These are phyloP conservation scores for Penicillium bovifimosum DNA, from an alignment of 495 filamentous ascomycete species.

Conservation along the genomic window DNA sequence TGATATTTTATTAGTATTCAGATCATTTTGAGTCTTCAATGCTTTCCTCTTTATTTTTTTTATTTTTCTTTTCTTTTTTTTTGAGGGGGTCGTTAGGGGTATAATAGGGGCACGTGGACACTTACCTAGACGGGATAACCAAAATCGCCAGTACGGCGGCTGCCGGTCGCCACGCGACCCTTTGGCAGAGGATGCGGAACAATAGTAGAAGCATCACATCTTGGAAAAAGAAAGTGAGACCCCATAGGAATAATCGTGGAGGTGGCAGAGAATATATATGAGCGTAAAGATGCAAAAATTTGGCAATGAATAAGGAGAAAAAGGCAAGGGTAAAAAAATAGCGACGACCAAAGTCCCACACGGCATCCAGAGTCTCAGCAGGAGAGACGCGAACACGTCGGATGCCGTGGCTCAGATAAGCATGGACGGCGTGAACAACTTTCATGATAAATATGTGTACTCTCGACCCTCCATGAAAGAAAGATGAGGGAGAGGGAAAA, in stretches of 20 bases:
- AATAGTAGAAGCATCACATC: constrained; percentile 34
- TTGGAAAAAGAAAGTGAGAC: constrained; percentile 36
- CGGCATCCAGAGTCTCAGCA: constrained; percentile 20
- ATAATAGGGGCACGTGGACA: constrained; percentile 8
- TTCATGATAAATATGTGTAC: constrained; percentile 8
- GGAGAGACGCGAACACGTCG: constrained; percentile 17
- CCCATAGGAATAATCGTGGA: constrained; percentile 30
- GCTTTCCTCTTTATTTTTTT: no score
- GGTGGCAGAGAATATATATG: constrained; percentile 32
- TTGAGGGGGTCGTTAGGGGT: neutral
- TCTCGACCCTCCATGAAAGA: neutral
- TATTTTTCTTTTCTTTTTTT: no score
- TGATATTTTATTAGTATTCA: neutral
- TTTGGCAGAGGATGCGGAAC: constrained; percentile 25
- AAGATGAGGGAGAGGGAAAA: neutral
- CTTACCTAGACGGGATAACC: constrained; percentile 34
- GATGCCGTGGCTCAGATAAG: constrained; percentile 7
- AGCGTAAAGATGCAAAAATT: constrained; percentile 35
- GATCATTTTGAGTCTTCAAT: no score
- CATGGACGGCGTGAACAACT: constrained; percentile 11
- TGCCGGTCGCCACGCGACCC: constrained; percentile 19
- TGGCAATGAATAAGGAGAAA: constrained; percentile 30
- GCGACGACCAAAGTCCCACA: constrained; percentile 32
- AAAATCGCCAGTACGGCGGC: constrained; percentile 17
- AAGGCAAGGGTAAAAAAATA: constrained; percentile 35